Evolutionary conservation across 1,284 basidiomycete genomes (phyloP), one percentile per base, ranked within the genome.

Genomic region (Ganoderma lingzhi): DNA sequence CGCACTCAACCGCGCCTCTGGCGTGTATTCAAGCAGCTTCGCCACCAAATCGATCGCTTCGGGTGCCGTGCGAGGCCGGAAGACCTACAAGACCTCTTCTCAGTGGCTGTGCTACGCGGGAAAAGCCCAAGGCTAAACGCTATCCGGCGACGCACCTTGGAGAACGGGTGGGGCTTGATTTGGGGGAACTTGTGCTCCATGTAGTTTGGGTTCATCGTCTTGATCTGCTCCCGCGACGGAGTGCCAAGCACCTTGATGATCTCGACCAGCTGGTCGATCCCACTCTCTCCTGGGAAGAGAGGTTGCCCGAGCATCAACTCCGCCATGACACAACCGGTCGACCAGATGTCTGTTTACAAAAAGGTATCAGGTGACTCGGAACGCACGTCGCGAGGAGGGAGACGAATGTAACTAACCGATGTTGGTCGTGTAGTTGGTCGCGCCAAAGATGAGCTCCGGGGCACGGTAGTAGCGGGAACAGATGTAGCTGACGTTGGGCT

Each of bases 141-240:
- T 30, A 62, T 9, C 41, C n/a, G 64, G 42, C 32, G 48, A 78
- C 82, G 45, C 73, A 93, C 93, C 89, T 97, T 97, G 78, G 92
- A 93, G 87, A 97, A 97, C 0, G 96, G 95, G 80, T 98, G 95
- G 48, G 97, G 96, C 82, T 98, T 97, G 86, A 99, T 99, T 84
- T 99, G 97, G 9, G 97, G 97, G 88, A 99, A 99, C 83, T 99
- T 99, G 90, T 99, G 97, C 82, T 99, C 98, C 98, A 99, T 99
- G 85, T 99, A 99, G 85, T 97, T 97, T 63, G 98, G 97, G 84
- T 99, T 99, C 97, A 99, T 99, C 76, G 98, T 99, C 92, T 99
- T 99, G 90, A 99, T 99, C 84, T 99, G 98, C 81, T 99, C 98
- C 76, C 97, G 88, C 69, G 97, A 97, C 0, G 97, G 97, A 30